Evolutionary conservation across 1,284 basidiomycete genomes (phyloP).

Genomic region (Inonotus obliquus): DNA sequence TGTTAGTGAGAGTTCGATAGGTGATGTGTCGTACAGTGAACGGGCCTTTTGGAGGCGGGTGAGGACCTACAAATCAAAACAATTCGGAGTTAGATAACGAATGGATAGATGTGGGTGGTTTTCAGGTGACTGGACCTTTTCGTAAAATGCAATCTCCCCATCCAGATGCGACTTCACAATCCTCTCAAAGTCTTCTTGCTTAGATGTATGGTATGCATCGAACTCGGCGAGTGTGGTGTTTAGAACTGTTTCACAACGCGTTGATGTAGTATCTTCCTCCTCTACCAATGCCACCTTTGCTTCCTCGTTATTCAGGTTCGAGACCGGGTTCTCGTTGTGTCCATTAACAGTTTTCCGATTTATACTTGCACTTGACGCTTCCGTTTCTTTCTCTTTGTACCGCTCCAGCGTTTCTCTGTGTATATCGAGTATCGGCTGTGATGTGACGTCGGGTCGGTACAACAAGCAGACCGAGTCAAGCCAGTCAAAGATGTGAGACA

Average conservation of each 20-base stretch:
- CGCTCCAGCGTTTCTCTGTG: conserved; percentile 62
- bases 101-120: too few species aligned
- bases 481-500: too few species aligned
- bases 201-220: conserved; percentile 73
- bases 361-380: too few species aligned
- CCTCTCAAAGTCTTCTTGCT: conserved; percentile 60
- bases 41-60: conserved; percentile 51
- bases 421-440: conserved; percentile 63
- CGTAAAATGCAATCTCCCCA: conserved; percentile 69
- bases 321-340: background rate
- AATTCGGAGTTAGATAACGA: too few species aligned
- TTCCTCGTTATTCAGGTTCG: background rate
- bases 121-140: conserved; percentile 51
- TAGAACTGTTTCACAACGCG: conserved; percentile 81
- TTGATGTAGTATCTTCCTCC: conserved; percentile 61
- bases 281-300: conserved; percentile 23
- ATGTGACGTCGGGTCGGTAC: background rate
- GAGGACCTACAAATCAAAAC: too few species aligned
- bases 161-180: conserved; percentile 67
- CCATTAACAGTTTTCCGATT: background rate
- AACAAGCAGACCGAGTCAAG: too few species aligned
- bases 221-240: conserved; percentile 87
- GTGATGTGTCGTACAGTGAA: conserved; percentile 43
- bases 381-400: conserved; percentile 43
- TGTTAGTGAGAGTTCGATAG: conserved; percentile 17